Conservation (phyloP, 805 yeast genomes). For the Candida morakotiae region DNA sequence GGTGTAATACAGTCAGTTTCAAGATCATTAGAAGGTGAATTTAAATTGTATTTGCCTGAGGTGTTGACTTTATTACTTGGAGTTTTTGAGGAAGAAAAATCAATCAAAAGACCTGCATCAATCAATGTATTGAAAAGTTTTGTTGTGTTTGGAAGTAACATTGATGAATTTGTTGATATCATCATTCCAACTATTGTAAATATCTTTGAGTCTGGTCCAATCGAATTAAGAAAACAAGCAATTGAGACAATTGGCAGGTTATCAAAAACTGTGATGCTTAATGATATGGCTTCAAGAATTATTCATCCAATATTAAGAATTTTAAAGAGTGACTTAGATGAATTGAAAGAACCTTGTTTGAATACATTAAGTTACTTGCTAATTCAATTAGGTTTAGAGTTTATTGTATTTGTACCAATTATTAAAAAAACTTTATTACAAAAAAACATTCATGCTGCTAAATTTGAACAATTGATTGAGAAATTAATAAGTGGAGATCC, state of each 20-base stretch:
- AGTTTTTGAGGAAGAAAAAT: constrained; percentile 69
- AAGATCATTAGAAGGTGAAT: constrained; percentile 85
- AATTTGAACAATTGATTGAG: constrained; percentile 77
- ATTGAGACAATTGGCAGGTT: constrained; percentile 80
- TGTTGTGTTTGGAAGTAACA: constrained; percentile 79
- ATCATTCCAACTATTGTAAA: constrained; percentile 82
- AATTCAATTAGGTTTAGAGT: constrained; percentile 80
- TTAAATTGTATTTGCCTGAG: constrained; percentile 76
- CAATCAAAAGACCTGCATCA: constrained; percentile 57
- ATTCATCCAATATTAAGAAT: constrained; percentile 82
- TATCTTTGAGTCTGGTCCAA: constrained; percentile 69
- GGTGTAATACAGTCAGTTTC: constrained; percentile 81
- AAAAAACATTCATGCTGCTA: constrained; percentile 62
- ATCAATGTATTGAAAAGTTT: constrained; percentile 75
- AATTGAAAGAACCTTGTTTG: constrained; percentile 60
- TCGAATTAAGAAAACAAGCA: constrained; percentile 63
- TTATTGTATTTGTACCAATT: constrained; percentile 80
- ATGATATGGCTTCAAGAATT: constrained; percentile 87
- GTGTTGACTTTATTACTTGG: constrained; percentile 73
- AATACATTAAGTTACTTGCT: constrained; percentile 76
- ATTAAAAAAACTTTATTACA: constrained; percentile 62
- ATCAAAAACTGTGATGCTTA: constrained; percentile 65
- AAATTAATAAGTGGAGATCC: constrained; percentile 82
- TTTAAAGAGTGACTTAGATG: constrained; percentile 46
- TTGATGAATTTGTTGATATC: constrained; percentile 85